Evolutionary conservation across 1,284 basidiomycete species (phyloP).

Genomic region (Sphagnurus paluster): DNA sequence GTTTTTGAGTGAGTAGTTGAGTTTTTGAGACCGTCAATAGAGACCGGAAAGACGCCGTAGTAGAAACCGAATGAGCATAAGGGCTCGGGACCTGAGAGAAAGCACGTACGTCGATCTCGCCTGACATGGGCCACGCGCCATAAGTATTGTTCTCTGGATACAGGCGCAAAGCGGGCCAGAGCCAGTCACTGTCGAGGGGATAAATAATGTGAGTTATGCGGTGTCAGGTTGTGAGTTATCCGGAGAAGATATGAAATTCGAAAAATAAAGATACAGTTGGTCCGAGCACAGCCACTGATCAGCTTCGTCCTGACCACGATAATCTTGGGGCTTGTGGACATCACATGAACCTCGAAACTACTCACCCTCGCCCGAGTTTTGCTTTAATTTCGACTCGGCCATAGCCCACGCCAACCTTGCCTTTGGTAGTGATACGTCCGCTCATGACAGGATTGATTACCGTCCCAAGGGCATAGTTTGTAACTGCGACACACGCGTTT

Average conservation of each 20-base stretch:
- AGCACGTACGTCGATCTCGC: slow-evolving; percentile 59
- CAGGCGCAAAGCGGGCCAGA: slow-evolving; percentile 81
- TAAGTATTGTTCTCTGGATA: slow-evolving; percentile 72
- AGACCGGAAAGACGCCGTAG: no score
- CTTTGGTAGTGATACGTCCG: slow-evolving; percentile 72
- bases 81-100: no score
- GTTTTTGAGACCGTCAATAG: no score
- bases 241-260: no score
- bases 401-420: slow-evolving; percentile 66
- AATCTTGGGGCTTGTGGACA: no score
- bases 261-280: no score
- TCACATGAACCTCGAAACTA: no score
- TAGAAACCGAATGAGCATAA: no score
- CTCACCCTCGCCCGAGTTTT: slow-evolving; percentile 57
- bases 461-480: slow-evolving; percentile 26
- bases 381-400: slow-evolving; percentile 80
- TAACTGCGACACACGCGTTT: slow-evolving; percentile 34
- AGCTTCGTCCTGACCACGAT: neutral
- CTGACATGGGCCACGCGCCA: slow-evolving; percentile 70
- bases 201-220: no score
- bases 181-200: slow-evolving; percentile 42
- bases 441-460: slow-evolving; percentile 78
- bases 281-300: slow-evolving; percentile 1
- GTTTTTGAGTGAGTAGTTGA: no score
- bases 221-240: no score